These are phyloP conservation scores for Cercis canadensis DNA, from an alignment of 306 rosid species.

Conservation along the genomic window DNA sequence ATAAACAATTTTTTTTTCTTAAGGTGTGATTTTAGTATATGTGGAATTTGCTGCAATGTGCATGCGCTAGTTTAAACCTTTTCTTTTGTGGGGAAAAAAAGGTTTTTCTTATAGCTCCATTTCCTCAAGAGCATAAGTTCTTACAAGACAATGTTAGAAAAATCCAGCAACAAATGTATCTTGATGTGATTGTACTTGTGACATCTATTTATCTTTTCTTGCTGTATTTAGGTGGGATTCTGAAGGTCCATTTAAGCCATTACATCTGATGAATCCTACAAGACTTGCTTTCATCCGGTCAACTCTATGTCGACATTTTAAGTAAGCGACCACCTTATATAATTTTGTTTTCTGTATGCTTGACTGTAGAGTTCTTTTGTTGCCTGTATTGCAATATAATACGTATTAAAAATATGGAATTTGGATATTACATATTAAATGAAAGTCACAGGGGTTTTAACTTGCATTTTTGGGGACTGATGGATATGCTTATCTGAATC, in stretches of 20 bases:
- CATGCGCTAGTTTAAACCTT: background rate
- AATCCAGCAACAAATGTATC: background rate
- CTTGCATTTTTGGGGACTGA: too few species aligned
- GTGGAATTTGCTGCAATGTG: too few species aligned
- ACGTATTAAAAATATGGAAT: too few species aligned
- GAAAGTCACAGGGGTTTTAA: too few species aligned
- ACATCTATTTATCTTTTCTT: constrained; percentile 6
- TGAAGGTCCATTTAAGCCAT: constrained; percentile 92
- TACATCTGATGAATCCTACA: constrained; percentile 89
- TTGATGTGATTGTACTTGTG: constrained; percentile 1
- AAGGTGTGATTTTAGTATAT: background rate
- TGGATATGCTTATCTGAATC: too few species aligned
- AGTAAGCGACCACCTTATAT: constrained; percentile 44
- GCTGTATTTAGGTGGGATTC: constrained; percentile 81
- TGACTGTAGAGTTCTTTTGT: background rate
- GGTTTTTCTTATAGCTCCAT: background rate
- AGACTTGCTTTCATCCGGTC: constrained; percentile 85
- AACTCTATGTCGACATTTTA: constrained; percentile 81
- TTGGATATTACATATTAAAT: too few species aligned
- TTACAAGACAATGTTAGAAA: background rate
- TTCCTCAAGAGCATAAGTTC: background rate
- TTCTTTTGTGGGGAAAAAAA: background rate
- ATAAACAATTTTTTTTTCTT: too few species aligned
- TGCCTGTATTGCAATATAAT: too few species aligned
- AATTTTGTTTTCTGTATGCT: background rate